Evolutionary conservation across 306 rosid species (phyloP).

Genomic region (Luffa acutangula): DNA sequence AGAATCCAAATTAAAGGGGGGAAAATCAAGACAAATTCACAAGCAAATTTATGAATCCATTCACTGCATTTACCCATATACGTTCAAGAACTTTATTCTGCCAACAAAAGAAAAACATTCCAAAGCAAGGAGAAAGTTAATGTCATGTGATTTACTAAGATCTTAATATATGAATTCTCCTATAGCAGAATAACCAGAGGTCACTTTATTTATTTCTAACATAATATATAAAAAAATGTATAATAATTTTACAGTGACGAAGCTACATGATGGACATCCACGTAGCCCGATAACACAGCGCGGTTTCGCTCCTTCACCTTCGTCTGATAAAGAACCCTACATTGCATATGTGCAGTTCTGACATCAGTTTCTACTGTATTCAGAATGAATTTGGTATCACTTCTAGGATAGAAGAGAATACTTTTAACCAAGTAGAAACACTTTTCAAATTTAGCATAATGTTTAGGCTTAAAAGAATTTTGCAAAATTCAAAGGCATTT

Average conservation of each 20-base stretch:
- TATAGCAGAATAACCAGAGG: background rate
- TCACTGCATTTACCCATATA: background rate
- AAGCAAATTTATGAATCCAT: background rate
- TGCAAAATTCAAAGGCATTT: background rate
- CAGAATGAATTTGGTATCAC: background rate
- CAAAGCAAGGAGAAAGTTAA: background rate
- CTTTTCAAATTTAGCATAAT: background rate
- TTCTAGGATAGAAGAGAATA: background rate
- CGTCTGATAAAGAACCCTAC: slow-evolving; percentile 72
- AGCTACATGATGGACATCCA: slow-evolving; percentile 35
- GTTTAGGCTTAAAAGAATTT: background rate
- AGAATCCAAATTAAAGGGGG: background rate
- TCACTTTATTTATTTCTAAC: background rate
- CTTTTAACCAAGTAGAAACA: background rate
- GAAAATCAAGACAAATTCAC: background rate
- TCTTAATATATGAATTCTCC: background rate
- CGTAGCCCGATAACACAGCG: slow-evolving; percentile 64
- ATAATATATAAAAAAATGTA: background rate
- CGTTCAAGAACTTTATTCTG: background rate
- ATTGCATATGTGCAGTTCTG: slow-evolving; percentile 7
- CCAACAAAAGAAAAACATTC: background rate
- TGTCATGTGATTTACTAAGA: background rate
- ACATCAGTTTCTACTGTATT: background rate
- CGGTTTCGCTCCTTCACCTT: slow-evolving; percentile 72
- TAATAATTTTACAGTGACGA: slow-evolving; percentile 37